Percentiles rank a stretch among this genome's conserved stretches.
Evolutionary conservation across 257 asterid species (phyloP).

Genomic region (Nicotiana otophora): DNA sequence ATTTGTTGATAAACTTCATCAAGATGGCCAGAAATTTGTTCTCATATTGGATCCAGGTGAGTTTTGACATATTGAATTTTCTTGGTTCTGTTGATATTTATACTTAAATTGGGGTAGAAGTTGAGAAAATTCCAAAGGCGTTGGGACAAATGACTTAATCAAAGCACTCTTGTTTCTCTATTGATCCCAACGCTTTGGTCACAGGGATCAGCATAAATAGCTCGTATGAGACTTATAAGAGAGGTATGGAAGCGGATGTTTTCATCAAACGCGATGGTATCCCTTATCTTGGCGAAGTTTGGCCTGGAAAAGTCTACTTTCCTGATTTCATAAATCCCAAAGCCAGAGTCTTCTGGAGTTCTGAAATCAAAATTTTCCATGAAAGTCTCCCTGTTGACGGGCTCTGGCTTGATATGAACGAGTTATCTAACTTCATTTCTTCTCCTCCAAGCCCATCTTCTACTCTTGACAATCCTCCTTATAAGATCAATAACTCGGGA

Average conservation of each 20-base stretch:
- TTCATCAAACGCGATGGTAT: slow-evolving; percentile 63
- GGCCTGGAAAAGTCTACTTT: slow-evolving; percentile 85
- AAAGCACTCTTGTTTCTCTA: not conserved
- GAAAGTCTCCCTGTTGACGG: slow-evolving; percentile 62
- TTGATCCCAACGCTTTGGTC: not conserved
- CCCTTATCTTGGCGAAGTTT: slow-evolving; percentile 71
- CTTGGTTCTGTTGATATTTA: not conserved
- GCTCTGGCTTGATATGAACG: slow-evolving; percentile 97
- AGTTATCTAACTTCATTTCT: slow-evolving; percentile 69
- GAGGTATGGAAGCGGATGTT: slow-evolving; percentile 74
- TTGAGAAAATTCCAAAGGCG: not conserved
- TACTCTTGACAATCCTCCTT: slow-evolving; percentile 68
- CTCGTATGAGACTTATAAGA: slow-evolving; percentile 51
- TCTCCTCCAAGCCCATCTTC: slow-evolving; percentile 59
- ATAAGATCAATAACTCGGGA: slow-evolving; percentile 70
- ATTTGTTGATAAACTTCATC: slow-evolving; percentile 54
- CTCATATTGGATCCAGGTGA: slow-evolving; percentile 85
- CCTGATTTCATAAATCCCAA: slow-evolving; percentile 79
- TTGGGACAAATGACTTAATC: not conserved
- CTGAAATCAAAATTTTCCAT: slow-evolving; percentile 58
- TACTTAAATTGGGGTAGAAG: not conserved
- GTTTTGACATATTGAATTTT: not conserved
- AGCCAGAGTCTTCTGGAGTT: slow-evolving; percentile 45
- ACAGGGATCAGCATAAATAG: slow-evolving; percentile 61
- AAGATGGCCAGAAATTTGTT: slow-evolving; percentile 62